Conservation (phyloP, 192 early-diverging fungal genomes). For the Thoreauomyces humboldtii region DNA sequence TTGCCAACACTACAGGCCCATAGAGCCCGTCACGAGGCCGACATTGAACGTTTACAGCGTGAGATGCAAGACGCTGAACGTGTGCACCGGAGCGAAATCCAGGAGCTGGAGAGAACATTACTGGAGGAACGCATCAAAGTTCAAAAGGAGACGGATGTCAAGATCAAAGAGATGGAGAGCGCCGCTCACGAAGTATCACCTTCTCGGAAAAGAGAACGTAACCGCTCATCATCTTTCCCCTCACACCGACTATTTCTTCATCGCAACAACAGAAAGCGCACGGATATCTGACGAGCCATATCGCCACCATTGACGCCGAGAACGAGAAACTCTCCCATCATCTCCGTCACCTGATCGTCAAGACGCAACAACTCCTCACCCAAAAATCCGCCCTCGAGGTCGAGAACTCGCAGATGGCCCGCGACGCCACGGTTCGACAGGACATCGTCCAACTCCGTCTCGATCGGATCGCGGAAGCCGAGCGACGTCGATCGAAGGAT, state of each 20-base stretch:
- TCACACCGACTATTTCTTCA: neutral
- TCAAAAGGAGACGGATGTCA: constrained; percentile 52
- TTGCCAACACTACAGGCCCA: constrained; percentile 37
- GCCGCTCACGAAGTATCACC: constrained; percentile 47
- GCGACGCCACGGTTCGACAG: constrained; percentile 35
- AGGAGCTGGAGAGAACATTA: constrained; percentile 39
- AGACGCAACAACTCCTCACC: constrained; percentile 34
- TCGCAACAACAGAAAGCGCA: constrained; percentile 46
- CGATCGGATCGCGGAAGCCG: constrained; percentile 22
- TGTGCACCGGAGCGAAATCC: constrained; percentile 31
- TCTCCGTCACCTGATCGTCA: constrained; percentile 28
- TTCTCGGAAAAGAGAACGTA: neutral
- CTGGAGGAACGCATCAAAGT: constrained; percentile 50
- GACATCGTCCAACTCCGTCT: constrained; percentile 43
- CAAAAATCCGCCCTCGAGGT: constrained; percentile 36
- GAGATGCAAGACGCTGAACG: constrained; percentile 45
- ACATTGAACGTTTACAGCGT: constrained; percentile 36
- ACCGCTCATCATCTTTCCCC: neutral
- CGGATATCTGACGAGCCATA: constrained; percentile 46
- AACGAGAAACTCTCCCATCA: constrained; percentile 42
- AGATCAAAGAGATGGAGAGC: constrained; percentile 49
- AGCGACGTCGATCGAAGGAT: constrained; percentile 16
- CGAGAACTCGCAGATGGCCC: constrained; percentile 41
- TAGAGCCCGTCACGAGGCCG: constrained; percentile 41
- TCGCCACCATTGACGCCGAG: constrained; percentile 38